Evolutionary conservation across 805 yeast species (phyloP), one percentile per base, ranked within the genome.

Genomic region (Suhomyces kilbournensis): DNA sequence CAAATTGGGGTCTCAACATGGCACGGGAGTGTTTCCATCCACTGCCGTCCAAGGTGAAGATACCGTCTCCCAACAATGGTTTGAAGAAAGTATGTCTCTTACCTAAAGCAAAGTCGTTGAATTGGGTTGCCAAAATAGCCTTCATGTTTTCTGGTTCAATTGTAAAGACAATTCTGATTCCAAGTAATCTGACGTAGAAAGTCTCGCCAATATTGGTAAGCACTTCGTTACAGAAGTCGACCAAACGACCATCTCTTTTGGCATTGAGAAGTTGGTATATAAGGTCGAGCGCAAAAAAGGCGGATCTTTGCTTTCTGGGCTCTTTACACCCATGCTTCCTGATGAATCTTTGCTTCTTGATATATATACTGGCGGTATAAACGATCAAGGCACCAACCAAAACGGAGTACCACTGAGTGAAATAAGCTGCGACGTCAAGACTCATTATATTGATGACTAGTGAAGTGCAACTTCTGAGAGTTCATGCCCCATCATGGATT

Each of bases 1-100:
- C 61, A 54, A 64, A 64, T 44, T 64, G 66, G 8, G 68, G 68
- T 42, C 68, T 56, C 58, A 64, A 62, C 68, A 64, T 59, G 6
- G 67, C 60, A 42, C 68, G 52, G 7, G 65, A 60, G 46, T 64
- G 68, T 49, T 64, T 64, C 68, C 68, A 64, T 2, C 67, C 68
- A 9, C 56, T 61, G 9, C 68, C 68, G 42, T 64, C 68, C 46
- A 64, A 56, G 7, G 68, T 64, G 53, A 64, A 64, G 42, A 64
- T 64, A 2, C 68, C 68, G 42, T 64, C 67, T 14, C 68, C 68
- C 46, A 64, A 55, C 38, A 60, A 56, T 7, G 66, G 58, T 39
- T 46, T 45, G 47, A 64, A 54, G 38, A 58, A 59, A 32, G 59
- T 49, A 48, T 61, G 63, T 46, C 68, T 63, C 15, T 55, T 54